Base-by-base conservation (phyloP, 2,329 filamentous ascomycete species). In the Diaporthe eres region DNA sequence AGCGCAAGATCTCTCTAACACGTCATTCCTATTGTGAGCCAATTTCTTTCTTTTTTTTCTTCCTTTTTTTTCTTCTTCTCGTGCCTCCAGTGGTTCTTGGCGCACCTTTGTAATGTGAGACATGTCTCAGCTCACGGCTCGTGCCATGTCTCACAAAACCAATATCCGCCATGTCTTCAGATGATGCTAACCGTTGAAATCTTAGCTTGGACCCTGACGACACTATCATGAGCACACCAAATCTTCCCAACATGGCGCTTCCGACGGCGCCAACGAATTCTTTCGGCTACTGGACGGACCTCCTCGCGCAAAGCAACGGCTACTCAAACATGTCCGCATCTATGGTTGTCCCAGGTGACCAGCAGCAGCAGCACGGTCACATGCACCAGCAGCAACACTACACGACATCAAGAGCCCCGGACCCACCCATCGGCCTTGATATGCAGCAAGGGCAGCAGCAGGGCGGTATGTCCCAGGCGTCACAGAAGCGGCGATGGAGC, bases 281-380 rank as follows among this genome's bases (percentile, higher is more conserved):
- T 2, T 77, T 77, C 61, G 75, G 75, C 49, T 77, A 77, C 74
- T 77, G 75, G 75, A 75, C 75, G 34, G 75, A 77, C 60, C 74
- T 77, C 1, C 71, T 77, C 13, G 74, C 75, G 25, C 72, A 75
- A 3, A 67, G 71, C 37, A 71, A 75, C 37, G 61, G 67, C 25
- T 77, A 77, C 42, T 58, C 61, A 28, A 72, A 72, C 70, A 75
- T 77, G 70, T 31, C 61, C 9, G 58, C 74, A 10, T 65, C 75
- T 12, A 77, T 77, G 75, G 73, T 74, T 12, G 75, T 72, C 7
- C 73, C 75, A 4, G 37, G 75, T 42, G 75, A 77, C 47, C 75
- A 55, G 42, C 75, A 74, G 17, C 74, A 76, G 22, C 75, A 75
- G 13, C 75, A 77, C 37, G 67, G 71, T 13, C 61, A 65, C 28